These are phyloP conservation scores for Lipomyces mesembrius DNA, from an alignment of 805 yeast species.

Conservation along the genomic window DNA sequence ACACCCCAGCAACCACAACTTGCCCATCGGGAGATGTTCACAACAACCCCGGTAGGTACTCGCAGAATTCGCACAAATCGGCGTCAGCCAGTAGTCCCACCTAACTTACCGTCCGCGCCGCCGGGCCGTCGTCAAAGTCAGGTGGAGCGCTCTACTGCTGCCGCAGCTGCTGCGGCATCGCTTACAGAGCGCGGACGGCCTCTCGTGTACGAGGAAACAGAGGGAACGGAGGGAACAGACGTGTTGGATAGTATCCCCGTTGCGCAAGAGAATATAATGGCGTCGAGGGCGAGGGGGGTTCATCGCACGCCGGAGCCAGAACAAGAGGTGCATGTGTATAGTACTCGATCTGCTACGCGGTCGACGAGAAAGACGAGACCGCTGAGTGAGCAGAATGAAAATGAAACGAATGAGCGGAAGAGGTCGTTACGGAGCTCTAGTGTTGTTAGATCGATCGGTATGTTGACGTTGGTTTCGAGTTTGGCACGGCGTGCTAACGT, in stretches of 20 bases:
- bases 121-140: conserved; percentile 3
- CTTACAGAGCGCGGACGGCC: not conserved
- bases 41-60: conserved; percentile 17
- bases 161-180: conserved; percentile 10
- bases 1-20: not conserved
- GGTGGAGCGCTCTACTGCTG: not conserved
- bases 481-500: not conserved
- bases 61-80: conserved; percentile 15
- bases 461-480: not conserved
- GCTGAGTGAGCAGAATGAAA: conserved; percentile 8
- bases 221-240: not conserved
- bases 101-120: conserved; percentile 13
- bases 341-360: conserved; percentile 8
- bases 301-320: not conserved
- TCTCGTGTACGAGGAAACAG: conserved; percentile 6
- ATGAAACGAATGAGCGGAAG: conserved; percentile 9
- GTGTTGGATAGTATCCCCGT: conserved; percentile 3
- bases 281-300: conserved; percentile 5
- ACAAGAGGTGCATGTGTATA: not conserved
- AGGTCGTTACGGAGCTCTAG: conserved; percentile 20
- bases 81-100: conserved; percentile 14
- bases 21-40: conserved; percentile 15
- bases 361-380: conserved; percentile 5
- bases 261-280: not conserved
- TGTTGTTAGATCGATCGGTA: not conserved